Base-by-base conservation (phyloP, 2,329 filamentous ascomycete genomes). In the Pseudogymnoascus pannorum region DNA sequence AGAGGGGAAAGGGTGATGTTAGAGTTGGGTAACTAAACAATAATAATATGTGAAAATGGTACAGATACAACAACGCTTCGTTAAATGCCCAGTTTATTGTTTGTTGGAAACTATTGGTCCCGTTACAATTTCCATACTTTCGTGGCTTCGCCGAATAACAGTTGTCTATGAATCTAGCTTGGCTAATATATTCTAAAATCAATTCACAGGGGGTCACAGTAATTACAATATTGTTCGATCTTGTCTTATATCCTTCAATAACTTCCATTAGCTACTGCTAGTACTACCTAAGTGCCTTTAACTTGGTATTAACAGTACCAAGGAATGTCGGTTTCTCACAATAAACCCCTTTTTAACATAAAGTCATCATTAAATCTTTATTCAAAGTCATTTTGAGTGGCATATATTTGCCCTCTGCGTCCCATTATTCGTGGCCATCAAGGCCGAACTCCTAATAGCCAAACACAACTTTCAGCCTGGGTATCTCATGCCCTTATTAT, bases 401-500 rank as follows among this genome's bases (percentile, higher is more conserved):
- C 48, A 22, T 54, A n/a, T 54, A 54, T 54, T 54, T 54, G 48
- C 48, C 31, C 48, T 44, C 40, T 31, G n/a, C 9, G 18, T 54
- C 48, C 48, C 48, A 54, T 54, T 12, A 31, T 31, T 54, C 48
- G 14, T 14, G 26, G 26, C 48, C 48, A 14, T 54, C 48, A 54
- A 54, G 48, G 48, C 26, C 26, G 26, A 54, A 54, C 48, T 54
- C 48, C 48, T 31, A 54, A 11, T 31, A 14, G 48, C 48, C 48
- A 54, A 54, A 54, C 14, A 20, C 24, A 16, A 2, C 20, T 54
- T 54, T 54, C 11, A 14, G 48, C 26, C 5, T 33, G 48, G 44
- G 48, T 54, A 54, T 54, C 48, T 54, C 31, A 18, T 54, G 9
- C 48, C 48, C 44, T 51, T 51, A 31, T 54, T 54, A 33, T 54